Evolutionary conservation across 306 rosid genomes (phyloP), one percentile per base, ranked within the genome.

Genomic region (Geum urbanum): DNA sequence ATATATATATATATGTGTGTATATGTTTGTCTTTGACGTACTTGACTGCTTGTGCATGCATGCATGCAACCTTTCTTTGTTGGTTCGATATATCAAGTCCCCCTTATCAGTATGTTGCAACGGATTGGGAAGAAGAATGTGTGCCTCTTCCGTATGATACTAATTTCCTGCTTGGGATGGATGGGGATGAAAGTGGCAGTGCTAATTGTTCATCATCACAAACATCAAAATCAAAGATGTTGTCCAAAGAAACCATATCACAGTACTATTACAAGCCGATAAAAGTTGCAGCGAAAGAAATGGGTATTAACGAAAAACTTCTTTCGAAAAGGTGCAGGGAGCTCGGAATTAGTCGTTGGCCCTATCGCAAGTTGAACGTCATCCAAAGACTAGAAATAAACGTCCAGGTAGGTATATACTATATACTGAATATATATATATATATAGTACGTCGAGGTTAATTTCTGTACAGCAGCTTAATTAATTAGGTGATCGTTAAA

Each of bases 231-330:
- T 22, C 59, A 10, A 54, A 20, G 20, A 54, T 52, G 11, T 13
- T 65, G 40, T 65, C 70, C 40, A 45, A 18, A 5, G 68, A 43
- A 43, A 43, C 37, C 68, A 46, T 66, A 46, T 47, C 70, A 7
- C 44, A 47, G 4, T 22, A 66, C 56, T 66, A 46, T 19, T 66
- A 66, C 44, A 24, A 22, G 45, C 70, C 44, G 20, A 15, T 24
- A 27, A 7, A 55, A 12, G 8, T 2, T 10, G 70, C 70, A 46
- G 70, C 57, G 19, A 4, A 48, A 22, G 44, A 66, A 48, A 47
- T 66, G 70, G 48, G 48, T 48, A 22, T 66, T 14, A 5, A 24
- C 44, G 44, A 14, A 12, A 66, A 56, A 24, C 4, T 35, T 32
- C 32, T 8, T n/a, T 46, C 46, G 56, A 66, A 27, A 48, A 47